These are phyloP conservation scores for Phlyctochytrium arcticum DNA, from an alignment of 192 early-diverging fungal species.

Conservation along the genomic window DNA sequence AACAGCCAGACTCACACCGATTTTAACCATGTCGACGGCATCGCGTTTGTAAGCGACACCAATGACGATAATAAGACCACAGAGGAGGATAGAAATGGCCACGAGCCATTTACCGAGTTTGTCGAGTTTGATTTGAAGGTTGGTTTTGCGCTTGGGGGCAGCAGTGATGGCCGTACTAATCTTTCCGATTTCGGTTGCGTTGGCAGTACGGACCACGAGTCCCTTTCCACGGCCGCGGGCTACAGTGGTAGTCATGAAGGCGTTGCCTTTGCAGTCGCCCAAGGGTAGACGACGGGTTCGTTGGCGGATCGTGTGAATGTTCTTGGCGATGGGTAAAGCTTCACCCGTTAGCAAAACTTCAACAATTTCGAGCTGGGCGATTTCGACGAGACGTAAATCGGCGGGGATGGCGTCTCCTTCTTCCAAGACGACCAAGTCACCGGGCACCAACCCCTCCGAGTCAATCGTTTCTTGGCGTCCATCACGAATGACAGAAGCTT, in stretches of 20 bases:
- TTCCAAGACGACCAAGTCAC: conserved; percentile 88
- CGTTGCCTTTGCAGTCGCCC: conserved; percentile 92
- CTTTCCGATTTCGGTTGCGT: conserved; percentile 88
- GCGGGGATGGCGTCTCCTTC: conserved; percentile 93
- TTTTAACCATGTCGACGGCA: conserved; percentile 68
- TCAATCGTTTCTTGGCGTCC: conserved; percentile 69
- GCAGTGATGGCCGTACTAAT: conserved; percentile 81
- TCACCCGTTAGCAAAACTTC: conserved; percentile 94
- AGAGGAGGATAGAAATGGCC: conserved; percentile 72
- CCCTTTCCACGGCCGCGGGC: conserved; percentile 87
- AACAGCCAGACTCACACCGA: conserved; percentile 88
- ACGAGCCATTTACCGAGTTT: conserved; percentile 84
- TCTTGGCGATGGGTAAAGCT: conserved; percentile 76
- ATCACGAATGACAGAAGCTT: conserved; percentile 80
- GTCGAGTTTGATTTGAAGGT: conserved; percentile 60
- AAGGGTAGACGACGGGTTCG: conserved; percentile 68
- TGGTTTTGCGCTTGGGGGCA: conserved; percentile 38
- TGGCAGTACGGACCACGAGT: conserved; percentile 86
- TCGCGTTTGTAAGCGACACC: conserved; percentile 65
- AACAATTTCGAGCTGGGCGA: conserved; percentile 86
- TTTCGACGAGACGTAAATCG: conserved; percentile 77
- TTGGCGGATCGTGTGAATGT: conserved; percentile 59
- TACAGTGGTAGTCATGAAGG: conserved; percentile 94
- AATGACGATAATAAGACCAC: conserved; percentile 80
- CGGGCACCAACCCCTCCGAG: conserved; percentile 77